phyloP scores from a whole-genome alignment of 192 early-diverging fungal species.

The Backusella liffmaniae region DNA sequence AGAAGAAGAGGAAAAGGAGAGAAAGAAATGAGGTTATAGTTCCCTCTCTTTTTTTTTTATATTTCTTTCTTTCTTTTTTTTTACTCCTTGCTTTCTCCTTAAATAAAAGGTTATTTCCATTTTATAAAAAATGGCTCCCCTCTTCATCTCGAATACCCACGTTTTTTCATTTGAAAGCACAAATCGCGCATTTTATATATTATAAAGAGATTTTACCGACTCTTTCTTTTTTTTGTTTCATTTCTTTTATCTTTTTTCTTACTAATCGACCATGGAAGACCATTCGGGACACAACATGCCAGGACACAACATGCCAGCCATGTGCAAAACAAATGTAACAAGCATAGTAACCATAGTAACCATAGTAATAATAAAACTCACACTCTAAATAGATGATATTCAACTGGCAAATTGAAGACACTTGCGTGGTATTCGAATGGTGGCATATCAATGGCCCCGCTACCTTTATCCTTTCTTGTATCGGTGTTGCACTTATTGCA shows the following conservation, averaged over 20 bases:
- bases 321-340: conserved; percentile 13
- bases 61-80: background rate
- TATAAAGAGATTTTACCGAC: too few relatives aligned
- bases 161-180: background rate
- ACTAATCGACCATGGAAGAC: background rate
- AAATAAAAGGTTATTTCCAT: conserved; percentile 2
- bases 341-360: background rate
- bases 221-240: background rate
- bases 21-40: background rate
- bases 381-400: conserved; percentile 60
- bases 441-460: conserved; percentile 64
- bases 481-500: conserved; percentile 48
- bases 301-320: background rate
- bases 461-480: conserved; percentile 59
- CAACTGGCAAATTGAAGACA: conserved; percentile 74
- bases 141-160: background rate
- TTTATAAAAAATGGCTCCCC: background rate
- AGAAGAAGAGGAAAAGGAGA: background rate
- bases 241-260: background rate
- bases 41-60: background rate
- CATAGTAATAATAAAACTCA: background rate
- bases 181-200: background rate
- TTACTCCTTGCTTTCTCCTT: too few relatives aligned
- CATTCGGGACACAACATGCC: background rate
- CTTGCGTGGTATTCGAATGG: conserved; percentile 75